Evolutionary conservation across 2,329 filamentous ascomycete species (phyloP).

Genomic region (Microthyrium microscopicum): DNA sequence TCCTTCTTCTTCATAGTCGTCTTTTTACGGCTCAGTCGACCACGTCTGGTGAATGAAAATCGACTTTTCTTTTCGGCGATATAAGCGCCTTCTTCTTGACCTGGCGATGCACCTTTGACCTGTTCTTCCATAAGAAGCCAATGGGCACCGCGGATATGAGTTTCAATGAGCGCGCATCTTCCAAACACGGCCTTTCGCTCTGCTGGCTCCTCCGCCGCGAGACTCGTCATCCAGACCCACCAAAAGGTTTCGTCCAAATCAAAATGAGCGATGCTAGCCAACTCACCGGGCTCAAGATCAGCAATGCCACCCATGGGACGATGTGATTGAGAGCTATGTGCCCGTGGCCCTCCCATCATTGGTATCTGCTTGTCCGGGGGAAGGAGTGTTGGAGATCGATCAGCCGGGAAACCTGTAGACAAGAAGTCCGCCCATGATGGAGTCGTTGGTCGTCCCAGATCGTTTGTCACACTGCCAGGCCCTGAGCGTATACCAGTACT

Average conservation of each 20-base stretch:
- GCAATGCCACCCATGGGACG: conserved; percentile 49
- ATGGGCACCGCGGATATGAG: conserved; percentile 58
- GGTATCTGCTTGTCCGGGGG: conserved; percentile 85
- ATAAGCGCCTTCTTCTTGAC: conserved; percentile 70
- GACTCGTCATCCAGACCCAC: conserved; percentile 99
- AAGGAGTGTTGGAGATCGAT: conserved; percentile 52
- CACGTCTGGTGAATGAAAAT: conserved; percentile 66
- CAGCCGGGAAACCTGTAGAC: conserved; percentile 77
- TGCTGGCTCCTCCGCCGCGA: conserved; percentile 75
- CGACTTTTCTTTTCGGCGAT: conserved; percentile 92
- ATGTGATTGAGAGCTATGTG: conserved; percentile 77
- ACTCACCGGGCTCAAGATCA: conserved; percentile 72
- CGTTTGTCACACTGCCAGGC: conserved; percentile 48
- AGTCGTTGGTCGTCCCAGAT: conserved; percentile 69
- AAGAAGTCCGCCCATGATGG: conserved; percentile 98
- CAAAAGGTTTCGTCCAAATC: conserved; percentile 92
- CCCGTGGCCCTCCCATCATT: conserved; percentile 43
- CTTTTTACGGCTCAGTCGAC: conserved; percentile 43
- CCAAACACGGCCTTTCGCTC: conserved; percentile 86
- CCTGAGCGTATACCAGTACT: conserved; percentile 55
- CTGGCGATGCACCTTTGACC: conserved; percentile 77
- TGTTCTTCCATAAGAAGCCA: conserved; percentile 97
- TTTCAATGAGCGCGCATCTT: conserved; percentile 82
- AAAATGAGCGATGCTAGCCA: conserved; percentile 76
- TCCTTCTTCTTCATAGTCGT: conserved; percentile 25